Conservation (phyloP, 2,329 filamentous ascomycete species). For the Sclerotinia spermophila region DNA sequence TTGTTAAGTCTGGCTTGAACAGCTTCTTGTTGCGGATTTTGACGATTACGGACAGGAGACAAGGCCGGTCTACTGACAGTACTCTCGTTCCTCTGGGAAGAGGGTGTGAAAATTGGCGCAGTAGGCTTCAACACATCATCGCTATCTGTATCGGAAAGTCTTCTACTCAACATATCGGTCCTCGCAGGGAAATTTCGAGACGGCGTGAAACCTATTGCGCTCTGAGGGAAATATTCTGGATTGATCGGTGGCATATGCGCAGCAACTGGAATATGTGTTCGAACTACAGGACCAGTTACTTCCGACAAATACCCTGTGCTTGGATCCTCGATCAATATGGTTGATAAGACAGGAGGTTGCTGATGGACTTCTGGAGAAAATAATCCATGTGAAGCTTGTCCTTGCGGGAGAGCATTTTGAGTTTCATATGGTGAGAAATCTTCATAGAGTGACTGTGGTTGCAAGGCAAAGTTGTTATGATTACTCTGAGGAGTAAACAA, state of each 20-base stretch:
- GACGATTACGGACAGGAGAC: slow-evolving; percentile 17
- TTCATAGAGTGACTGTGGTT: neutral
- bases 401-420: neutral
- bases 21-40: slow-evolving; percentile 15
- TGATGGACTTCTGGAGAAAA: neutral
- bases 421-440: neutral
- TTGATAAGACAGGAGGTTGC: slow-evolving; percentile 5
- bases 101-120: slow-evolving; percentile 14
- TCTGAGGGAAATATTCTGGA: neutral
- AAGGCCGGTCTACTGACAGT: slow-evolving; percentile 15
- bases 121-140: slow-evolving; percentile 19
- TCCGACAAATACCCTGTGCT: slow-evolving; percentile 16
- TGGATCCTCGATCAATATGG: slow-evolving; percentile 19
- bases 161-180: neutral
- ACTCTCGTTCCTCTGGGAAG: slow-evolving; percentile 1
- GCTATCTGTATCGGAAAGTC: neutral
- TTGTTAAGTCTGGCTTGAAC: slow-evolving; percentile 22
- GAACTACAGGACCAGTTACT: slow-evolving; percentile 20
- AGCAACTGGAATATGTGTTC: slow-evolving; percentile 18
- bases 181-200: neutral
- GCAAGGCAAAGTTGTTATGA: neutral
- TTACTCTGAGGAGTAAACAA: neutral
- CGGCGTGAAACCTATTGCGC: neutral
- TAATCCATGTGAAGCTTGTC: neutral
- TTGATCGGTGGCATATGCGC: slow-evolving; percentile 14